phyloP scores from a whole-genome alignment of 2,329 filamentous ascomycete genomes.

The Massarina eburnea region DNA sequence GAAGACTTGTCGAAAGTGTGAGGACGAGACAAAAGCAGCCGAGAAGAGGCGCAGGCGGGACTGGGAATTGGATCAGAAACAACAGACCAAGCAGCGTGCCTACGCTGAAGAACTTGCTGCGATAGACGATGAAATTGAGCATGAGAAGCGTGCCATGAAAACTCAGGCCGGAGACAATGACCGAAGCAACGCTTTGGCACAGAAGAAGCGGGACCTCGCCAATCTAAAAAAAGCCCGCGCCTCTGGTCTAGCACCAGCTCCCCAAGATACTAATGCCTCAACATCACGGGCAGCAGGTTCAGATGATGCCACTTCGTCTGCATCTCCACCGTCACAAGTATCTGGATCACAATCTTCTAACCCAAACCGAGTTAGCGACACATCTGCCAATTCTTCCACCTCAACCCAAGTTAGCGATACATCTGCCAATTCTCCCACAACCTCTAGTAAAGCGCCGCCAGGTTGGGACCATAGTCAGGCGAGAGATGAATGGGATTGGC shows the following conservation, averaged over 20 bases:
- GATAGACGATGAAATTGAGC: slow-evolving; percentile 59
- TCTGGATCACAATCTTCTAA: background rate
- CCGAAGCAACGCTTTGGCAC: slow-evolving; percentile 47
- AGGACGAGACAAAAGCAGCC: slow-evolving; percentile 50
- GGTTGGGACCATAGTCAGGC: slow-evolving; percentile 27
- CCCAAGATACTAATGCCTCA: background rate
- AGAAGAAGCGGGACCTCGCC: slow-evolving; percentile 52
- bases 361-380: background rate
- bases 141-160: slow-evolving; percentile 48
- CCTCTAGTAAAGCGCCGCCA: background rate
- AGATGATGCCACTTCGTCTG: background rate
- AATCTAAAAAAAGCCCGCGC: slow-evolving; percentile 34
- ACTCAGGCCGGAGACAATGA: slow-evolving; percentile 50
- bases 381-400: background rate
- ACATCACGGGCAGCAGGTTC: background rate
- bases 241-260: slow-evolving; percentile 1
- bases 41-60: slow-evolving; percentile 51
- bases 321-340: background rate
- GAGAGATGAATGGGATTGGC: slow-evolving; percentile 61
- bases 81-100: slow-evolving; percentile 47
- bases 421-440: background rate
- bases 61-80: slow-evolving; percentile 54
- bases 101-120: slow-evolving; percentile 52
- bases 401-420: background rate
- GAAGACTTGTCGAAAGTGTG: slow-evolving; percentile 54